Evolutionary conservation across 345 rosid species (phyloP).

Genomic region (Heritiera littoralis): DNA sequence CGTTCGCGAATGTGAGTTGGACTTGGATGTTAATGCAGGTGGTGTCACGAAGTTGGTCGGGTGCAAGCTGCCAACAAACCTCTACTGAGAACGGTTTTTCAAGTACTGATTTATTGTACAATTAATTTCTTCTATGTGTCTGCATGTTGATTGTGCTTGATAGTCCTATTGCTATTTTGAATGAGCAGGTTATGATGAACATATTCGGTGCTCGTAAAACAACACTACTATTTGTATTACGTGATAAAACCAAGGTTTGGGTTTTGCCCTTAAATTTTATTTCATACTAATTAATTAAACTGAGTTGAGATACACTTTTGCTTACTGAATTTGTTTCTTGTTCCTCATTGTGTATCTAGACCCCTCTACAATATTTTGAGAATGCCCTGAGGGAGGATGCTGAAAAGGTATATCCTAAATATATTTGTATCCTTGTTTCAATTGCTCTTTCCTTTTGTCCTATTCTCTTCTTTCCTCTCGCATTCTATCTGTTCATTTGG

Average conservation of each 20-base stretch:
- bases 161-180: slow-evolving; percentile 18
- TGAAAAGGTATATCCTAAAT: no score
- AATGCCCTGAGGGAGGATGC: no score
- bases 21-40: slow-evolving; percentile 40
- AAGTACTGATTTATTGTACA: slow-evolving; percentile 38
- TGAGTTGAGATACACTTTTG: no score
- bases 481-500: no score
- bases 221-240: slow-evolving; percentile 78
- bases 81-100: slow-evolving; percentile 77
- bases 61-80: slow-evolving; percentile 91
- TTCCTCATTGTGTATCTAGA: no score
- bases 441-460: no score
- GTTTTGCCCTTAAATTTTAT: not conserved
- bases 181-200: slow-evolving; percentile 70
- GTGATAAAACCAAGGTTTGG: slow-evolving; percentile 72
- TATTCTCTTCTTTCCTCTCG: no score
- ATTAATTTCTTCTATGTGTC: not conserved
- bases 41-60: slow-evolving; percentile 88
- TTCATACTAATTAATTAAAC: no score
- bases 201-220: slow-evolving; percentile 85
- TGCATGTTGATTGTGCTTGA: slow-evolving; percentile 10
- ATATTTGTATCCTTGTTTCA: no score
- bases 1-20: not conserved
- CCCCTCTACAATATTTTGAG: no score
- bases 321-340: no score